These are phyloP conservation scores for Ogataea hybrid DNA, from an alignment of 1,139 yeast species.

Conservation along the genomic window DNA sequence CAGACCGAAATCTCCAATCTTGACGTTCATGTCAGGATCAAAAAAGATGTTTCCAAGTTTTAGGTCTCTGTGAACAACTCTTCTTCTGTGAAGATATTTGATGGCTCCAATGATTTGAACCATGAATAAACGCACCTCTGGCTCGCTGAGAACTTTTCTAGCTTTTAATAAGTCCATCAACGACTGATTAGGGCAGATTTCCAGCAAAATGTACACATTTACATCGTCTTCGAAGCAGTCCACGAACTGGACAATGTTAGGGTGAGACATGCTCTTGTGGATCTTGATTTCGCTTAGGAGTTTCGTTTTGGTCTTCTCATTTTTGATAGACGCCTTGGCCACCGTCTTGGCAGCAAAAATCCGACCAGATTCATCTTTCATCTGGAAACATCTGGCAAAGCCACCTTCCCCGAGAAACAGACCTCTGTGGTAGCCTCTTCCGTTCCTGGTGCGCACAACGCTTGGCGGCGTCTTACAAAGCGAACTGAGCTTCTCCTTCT, in stretches of 20 bases:
- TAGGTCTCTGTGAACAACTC: conserved; percentile 95
- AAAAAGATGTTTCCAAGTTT: conserved; percentile 93
- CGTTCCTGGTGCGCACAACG: conserved; percentile 79
- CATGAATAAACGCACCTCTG: conserved; percentile 88
- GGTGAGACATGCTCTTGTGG: conserved; percentile 86
- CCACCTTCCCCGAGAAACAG: conserved; percentile 97
- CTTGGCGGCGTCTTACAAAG: conserved; percentile 95
- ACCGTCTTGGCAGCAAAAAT: conserved; percentile 96
- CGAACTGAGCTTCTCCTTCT: conserved; percentile 83
- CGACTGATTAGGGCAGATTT: conserved; percentile 91
- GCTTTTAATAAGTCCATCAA: conserved; percentile 88
- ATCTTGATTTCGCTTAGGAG: conserved; percentile 90
- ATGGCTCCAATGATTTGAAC: conserved; percentile 94
- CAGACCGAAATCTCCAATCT: conserved; percentile 95
- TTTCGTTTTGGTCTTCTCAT: conserved; percentile 88
- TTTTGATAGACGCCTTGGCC: conserved; percentile 90
- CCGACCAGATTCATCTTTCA: conserved; percentile 84
- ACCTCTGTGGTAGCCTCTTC: conserved; percentile 90
- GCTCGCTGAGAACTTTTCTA: conserved; percentile 80
- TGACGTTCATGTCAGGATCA: conserved; percentile 88
- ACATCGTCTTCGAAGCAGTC: conserved; percentile 96
- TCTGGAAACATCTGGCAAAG: conserved; percentile 97
- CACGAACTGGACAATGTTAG: conserved; percentile 85
- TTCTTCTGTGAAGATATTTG: conserved; percentile 83
- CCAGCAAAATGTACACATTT: conserved; percentile 88